phyloP scores from a whole-genome alignment of 2,329 filamentous ascomycete species.

The Teratosphaeria destructans region DNA sequence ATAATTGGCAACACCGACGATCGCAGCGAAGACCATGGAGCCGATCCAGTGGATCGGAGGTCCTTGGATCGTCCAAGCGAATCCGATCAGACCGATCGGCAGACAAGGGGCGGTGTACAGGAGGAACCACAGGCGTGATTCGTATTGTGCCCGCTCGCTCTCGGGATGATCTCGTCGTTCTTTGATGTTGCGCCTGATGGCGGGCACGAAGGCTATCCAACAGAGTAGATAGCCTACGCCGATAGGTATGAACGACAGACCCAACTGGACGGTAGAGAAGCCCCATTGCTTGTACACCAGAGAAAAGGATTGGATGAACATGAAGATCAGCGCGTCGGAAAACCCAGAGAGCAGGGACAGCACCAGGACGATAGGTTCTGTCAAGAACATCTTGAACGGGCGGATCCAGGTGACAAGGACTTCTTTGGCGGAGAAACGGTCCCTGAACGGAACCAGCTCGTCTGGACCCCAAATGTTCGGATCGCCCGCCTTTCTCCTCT shows the following conservation, averaged over 20 bases:
- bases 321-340: slow-evolving; percentile 68
- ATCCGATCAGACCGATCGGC: slow-evolving; percentile 60
- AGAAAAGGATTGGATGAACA: slow-evolving; percentile 64
- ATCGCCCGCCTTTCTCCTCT: slow-evolving; percentile 51
- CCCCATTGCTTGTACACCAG: slow-evolving; percentile 60
- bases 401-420: slow-evolving; percentile 48
- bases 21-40: slow-evolving; percentile 54
- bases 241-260: slow-evolving; percentile 57
- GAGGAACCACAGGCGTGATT: slow-evolving; percentile 58
- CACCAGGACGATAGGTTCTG: slow-evolving; percentile 63
- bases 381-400: slow-evolving; percentile 68
- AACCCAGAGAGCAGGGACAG: slow-evolving; percentile 65
- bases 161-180: slow-evolving; percentile 38
- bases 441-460: slow-evolving; percentile 46
- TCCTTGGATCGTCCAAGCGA: slow-evolving; percentile 60
- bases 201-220: slow-evolving; percentile 52
- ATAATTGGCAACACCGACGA: slow-evolving; percentile 62
- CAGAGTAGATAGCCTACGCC: slow-evolving; percentile 57
- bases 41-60: slow-evolving; percentile 59
- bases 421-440: slow-evolving; percentile 35
- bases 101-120: slow-evolving; percentile 53
- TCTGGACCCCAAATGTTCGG: slow-evolving; percentile 63
- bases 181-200: slow-evolving; percentile 41
- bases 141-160: slow-evolving; percentile 47
- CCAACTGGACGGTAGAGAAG: slow-evolving; percentile 49